These are phyloP conservation scores for Casuarina cunninghamiana DNA, from an alignment of 306 rosid species.

Conservation along the genomic window DNA sequence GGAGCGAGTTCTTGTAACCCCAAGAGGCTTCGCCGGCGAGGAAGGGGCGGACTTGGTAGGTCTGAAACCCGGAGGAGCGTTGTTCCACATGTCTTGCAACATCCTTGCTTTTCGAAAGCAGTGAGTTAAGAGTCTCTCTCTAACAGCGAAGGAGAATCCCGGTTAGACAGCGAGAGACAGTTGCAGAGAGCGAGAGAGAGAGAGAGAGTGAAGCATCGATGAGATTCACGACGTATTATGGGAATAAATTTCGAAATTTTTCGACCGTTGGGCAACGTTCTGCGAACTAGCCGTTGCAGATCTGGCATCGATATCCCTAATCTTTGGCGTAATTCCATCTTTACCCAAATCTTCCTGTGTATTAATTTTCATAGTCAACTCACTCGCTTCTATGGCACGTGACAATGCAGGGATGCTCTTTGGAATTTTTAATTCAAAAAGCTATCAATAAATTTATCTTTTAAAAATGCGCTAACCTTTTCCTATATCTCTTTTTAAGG, in stretches of 20 bases:
- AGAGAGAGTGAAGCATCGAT: background rate
- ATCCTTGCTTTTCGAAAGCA: constrained; percentile 26
- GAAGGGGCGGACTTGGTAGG: constrained; percentile 96
- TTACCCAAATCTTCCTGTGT: background rate
- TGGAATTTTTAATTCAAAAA: no score
- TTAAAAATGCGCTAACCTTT: no score
- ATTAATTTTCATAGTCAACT: no score
- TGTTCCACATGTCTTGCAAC: constrained; percentile 93
- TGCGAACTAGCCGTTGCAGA: constrained; percentile 31
- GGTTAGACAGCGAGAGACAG: constrained; percentile 8
- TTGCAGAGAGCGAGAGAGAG: background rate
- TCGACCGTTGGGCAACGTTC: constrained; percentile 39
- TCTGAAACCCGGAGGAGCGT: constrained; percentile 91
- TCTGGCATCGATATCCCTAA: constrained; percentile 9
- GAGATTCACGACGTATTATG: constrained; percentile 18
- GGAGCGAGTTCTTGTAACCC: constrained; percentile 64
- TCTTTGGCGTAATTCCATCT: constrained; percentile 4
- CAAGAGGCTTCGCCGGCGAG: constrained; percentile 91
- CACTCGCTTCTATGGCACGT: no score
- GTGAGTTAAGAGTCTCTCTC: background rate
- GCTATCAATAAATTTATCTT: no score
- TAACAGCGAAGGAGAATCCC: constrained; percentile 3
- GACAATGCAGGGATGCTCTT: no score
- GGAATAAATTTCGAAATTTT: constrained; percentile 16
- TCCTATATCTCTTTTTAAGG: no score